Conservation (phyloP, 805 yeast genomes). For the Yamadazyma philogaea region DNA sequence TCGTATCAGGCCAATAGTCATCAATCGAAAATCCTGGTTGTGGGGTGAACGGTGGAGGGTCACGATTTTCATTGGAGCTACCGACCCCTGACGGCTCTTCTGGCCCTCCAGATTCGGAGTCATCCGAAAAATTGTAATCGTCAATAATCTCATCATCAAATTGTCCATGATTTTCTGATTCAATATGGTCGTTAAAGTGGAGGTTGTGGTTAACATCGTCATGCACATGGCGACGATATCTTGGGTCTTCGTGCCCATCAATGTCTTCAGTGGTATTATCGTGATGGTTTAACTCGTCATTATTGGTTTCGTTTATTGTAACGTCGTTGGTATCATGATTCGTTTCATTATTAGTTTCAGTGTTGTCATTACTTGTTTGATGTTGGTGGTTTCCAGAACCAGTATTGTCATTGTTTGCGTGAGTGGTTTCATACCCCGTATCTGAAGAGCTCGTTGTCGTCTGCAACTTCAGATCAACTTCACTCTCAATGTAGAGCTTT, state of each 20-base stretch:
- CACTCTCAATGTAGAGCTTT: conserved; percentile 12
- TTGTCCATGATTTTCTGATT: background rate
- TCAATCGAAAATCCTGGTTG: conserved; percentile 43
- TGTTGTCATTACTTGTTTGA: conserved; percentile 10
- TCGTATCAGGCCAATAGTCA: conserved; percentile 47
- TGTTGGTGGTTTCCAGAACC: conserved; percentile 18
- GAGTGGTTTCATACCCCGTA: background rate
- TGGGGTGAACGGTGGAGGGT: conserved; percentile 44
- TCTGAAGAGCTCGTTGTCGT: background rate
- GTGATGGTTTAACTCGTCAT: background rate
- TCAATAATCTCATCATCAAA: conserved; percentile 28
- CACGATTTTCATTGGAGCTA: background rate
- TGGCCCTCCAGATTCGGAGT: conserved; percentile 12
- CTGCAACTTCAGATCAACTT: conserved; percentile 8
- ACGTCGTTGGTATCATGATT: background rate
- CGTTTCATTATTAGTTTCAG: background rate
- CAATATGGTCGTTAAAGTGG: conserved; percentile 1
- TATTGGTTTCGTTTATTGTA: background rate
- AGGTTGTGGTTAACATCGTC: background rate
- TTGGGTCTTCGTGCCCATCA: background rate
- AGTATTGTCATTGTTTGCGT: background rate
- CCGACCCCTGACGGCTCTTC: background rate
- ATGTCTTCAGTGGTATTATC: background rate
- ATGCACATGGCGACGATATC: background rate
- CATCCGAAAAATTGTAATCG: conserved; percentile 19